These are phyloP conservation scores for Malus asiatica DNA, from an alignment of 306 rosid species.

Conservation along the genomic window DNA sequence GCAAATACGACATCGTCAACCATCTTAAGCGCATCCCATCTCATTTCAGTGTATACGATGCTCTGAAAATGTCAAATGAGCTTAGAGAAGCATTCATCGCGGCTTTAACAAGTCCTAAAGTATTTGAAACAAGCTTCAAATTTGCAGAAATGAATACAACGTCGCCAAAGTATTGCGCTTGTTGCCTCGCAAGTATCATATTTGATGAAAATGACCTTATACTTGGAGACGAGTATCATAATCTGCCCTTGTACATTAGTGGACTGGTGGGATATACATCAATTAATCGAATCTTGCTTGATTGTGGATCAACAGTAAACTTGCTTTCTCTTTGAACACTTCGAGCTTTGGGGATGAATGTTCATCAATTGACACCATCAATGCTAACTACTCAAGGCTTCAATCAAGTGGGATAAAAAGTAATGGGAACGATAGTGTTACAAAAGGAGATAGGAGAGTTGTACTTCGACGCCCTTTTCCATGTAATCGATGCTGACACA, in stretches of 20 bases:
- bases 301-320: not conserved
- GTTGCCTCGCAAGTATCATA: not conserved
- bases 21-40: not conserved
- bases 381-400: no score
- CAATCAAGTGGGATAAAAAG: no score
- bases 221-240: not conserved
- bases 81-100: no score
- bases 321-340: no score
- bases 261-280: not conserved
- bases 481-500: no score
- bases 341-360: no score
- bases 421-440: no score
- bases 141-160: rapidly evolving
- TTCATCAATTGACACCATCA: no score
- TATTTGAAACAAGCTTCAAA: not conserved
- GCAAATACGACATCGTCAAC: not conserved
- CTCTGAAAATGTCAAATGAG: not conserved
- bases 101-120: not conserved
- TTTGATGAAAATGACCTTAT: not conserved
- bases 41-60: not conserved
- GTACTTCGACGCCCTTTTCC: no score
- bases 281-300: not conserved
- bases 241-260: not conserved
- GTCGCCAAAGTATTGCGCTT: not conserved
- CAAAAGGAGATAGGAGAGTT: no score